Evolutionary conservation across 1,284 basidiomycete genomes (phyloP).

Genomic region (Ganoderma meredithae): DNA sequence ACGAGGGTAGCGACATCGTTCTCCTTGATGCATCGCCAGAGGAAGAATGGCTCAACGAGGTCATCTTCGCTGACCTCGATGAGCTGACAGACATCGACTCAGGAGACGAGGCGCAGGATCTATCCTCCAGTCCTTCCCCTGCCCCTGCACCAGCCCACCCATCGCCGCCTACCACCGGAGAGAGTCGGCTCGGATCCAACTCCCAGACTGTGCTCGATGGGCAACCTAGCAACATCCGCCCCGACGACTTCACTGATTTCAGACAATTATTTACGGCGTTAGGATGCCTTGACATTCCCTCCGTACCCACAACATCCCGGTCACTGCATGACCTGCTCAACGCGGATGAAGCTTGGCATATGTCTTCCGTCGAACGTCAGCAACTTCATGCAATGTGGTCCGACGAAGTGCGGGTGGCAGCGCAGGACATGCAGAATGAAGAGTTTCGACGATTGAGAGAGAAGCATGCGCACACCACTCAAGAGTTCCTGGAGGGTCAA

Average conservation of each 20-base stretch:
- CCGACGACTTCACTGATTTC: constrained; percentile 39
- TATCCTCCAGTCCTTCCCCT: not conserved
- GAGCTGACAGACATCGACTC: constrained; percentile 27
- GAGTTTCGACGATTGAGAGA: constrained; percentile 47
- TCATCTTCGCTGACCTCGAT: constrained; percentile 18
- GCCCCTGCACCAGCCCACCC: not conserved
- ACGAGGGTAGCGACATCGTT: constrained; percentile 21
- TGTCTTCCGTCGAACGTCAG: constrained; percentile 38
- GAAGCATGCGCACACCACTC: constrained; percentile 40
- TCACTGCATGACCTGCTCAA: constrained; percentile 28
- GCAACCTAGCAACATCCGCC: constrained; percentile 16
- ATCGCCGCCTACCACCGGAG: not conserved
- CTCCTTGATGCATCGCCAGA: constrained; percentile 27
- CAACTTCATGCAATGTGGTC: constrained; percentile 35
- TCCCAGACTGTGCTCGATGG: not conserved
- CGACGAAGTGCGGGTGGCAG: constrained; percentile 32
- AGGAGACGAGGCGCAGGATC: not conserved
- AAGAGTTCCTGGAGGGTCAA: constrained; percentile 45
- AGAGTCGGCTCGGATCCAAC: not conserved
- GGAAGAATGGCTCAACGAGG: constrained; percentile 30
- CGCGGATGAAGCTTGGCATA: constrained; percentile 35
- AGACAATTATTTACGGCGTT: constrained; percentile 35
- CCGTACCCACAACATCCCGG: constrained; percentile 25
- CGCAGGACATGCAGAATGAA: constrained; percentile 45
- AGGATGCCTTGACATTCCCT: constrained; percentile 34